Evolutionary conservation across 176 grass and related monocot species (phyloP), one percentile per base, ranked within the genome.

Genomic region (Oryza glumipatula): DNA sequence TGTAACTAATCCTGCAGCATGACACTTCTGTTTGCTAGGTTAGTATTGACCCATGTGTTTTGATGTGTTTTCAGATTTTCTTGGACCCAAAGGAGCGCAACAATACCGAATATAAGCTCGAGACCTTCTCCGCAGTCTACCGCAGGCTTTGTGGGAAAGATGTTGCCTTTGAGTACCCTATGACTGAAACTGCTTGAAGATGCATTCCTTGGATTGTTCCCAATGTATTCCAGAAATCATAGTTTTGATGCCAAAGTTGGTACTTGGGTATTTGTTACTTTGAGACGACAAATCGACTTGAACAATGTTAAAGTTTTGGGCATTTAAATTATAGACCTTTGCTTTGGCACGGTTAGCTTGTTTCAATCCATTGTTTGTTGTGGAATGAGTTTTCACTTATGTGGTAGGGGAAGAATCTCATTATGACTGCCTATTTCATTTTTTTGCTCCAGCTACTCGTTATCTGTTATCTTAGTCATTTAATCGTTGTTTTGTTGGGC

Each of bases 71-170:
- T 38, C 88, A 99, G 97, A 96, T 99, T 46, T 96, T 91, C 80
- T 80, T 99, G 79, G 94, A 96, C 84, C 97, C 92, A 0, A 99
- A 99, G 84, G 97, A 99, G 84, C 86, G 97, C 65, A 99, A 99
- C 88, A 99, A 96, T 78, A 99, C 97, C 0, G 97, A 99, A 56
- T 99, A 96, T 77, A 99, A 99, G 84, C 86, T 99, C 81, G 97
- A 99, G 84, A 96, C 94, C 70, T 99, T 91, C 76, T 78, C 86
- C 5, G 89, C 92, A 0, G 97, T 99, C 44, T 99, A 99, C 73
- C 91, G 94, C 63, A 99, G 82, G 82, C 91, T 99, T 11, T 91
- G 89, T 15, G 97, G 97, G 11, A 96, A 99, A 67, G 92, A 94
- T 6, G 89, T 99, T 7, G 90, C 72, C 66, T 94, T 94, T 28